Conservation (phyloP, 768 basidiomycete genomes). For the Tremella mesenterica region DNA sequence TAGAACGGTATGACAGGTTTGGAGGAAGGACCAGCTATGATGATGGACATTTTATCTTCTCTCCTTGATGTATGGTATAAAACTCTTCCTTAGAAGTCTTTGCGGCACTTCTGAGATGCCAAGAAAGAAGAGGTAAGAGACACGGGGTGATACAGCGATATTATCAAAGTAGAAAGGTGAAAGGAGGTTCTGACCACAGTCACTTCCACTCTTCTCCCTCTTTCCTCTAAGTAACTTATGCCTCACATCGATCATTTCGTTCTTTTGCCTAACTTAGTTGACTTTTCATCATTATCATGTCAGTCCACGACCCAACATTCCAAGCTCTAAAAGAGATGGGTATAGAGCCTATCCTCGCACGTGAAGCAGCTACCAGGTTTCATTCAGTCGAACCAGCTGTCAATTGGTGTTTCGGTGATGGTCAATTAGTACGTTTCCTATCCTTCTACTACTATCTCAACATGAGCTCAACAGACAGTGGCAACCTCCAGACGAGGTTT, state of each 20-base stretch:
- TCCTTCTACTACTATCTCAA: background rate
- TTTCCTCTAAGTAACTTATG: too few relatives aligned
- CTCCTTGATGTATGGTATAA: background rate
- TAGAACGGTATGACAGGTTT: conserved; percentile 57
- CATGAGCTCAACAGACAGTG: conserved; percentile 5
- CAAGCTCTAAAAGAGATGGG: conserved; percentile 25
- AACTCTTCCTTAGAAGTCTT: background rate
- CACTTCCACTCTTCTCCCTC: too few relatives aligned
- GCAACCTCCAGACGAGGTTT: conserved; percentile 2
- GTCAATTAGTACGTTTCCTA: background rate
- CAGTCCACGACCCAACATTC: conserved; percentile 17
- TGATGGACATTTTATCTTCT: conserved; percentile 6
- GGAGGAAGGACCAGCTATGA: conserved; percentile 39
- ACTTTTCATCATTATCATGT: conserved; percentile 17
- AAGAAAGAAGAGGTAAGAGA: background rate
- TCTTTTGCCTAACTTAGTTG: too few relatives aligned
- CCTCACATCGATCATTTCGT: too few relatives aligned
- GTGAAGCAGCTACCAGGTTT: conserved; percentile 27
- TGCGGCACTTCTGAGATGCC: background rate
- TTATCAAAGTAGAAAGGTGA: background rate
- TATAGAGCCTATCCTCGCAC: conserved; percentile 23
- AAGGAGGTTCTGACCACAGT: too few relatives aligned
- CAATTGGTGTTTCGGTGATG: conserved; percentile 36
- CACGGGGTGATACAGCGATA: background rate
- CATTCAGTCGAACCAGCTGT: conserved; percentile 23